Conservation (phyloP, 164 flowering plant genomes). For the Vitis amurensis region DNA sequence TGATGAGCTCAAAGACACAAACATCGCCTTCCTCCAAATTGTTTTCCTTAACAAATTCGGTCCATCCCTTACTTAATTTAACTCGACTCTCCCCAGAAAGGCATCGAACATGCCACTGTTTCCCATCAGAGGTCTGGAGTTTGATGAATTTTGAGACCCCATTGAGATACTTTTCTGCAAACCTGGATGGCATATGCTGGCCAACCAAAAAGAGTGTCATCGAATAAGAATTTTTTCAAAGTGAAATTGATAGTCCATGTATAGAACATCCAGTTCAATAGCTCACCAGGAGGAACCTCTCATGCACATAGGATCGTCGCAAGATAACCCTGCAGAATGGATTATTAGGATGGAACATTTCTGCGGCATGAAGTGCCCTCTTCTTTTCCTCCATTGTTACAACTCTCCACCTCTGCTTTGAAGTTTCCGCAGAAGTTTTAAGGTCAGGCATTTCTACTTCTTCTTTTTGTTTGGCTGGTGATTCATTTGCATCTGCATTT, state of each 20-base stretch:
- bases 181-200: slow-evolving; percentile 42
- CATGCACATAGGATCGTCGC: slow-evolving; percentile 31
- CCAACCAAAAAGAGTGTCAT: not conserved
- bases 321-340: slow-evolving; percentile 42
- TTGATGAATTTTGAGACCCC: slow-evolving; percentile 33
- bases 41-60: slow-evolving; percentile 36
- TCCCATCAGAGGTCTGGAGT: slow-evolving; percentile 36
- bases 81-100: slow-evolving; percentile 27
- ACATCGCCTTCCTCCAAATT: slow-evolving; percentile 43
- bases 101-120: slow-evolving; percentile 42
- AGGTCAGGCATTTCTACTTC: slow-evolving; percentile 20
- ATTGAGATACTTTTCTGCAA: slow-evolving; percentile 33
- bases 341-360: slow-evolving; percentile 28
- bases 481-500: slow-evolving; percentile 20
- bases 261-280: not conserved
- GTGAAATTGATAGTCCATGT: not conserved
- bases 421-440: slow-evolving; percentile 32
- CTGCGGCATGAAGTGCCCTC: slow-evolving; percentile 32
- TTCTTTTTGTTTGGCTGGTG: slow-evolving; percentile 17
- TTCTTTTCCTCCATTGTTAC: slow-evolving; percentile 39
- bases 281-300: slow-evolving; percentile 38
- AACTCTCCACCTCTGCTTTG: slow-evolving; percentile 12
- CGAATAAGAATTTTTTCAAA: not conserved
- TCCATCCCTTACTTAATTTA: slow-evolving; percentile 37
- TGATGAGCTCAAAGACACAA: slow-evolving; percentile 40